Evolutionary conservation across 2,329 filamentous ascomycete species (phyloP), one percentile per base, ranked within the genome.

Genomic region (Zasmidium cellare): DNA sequence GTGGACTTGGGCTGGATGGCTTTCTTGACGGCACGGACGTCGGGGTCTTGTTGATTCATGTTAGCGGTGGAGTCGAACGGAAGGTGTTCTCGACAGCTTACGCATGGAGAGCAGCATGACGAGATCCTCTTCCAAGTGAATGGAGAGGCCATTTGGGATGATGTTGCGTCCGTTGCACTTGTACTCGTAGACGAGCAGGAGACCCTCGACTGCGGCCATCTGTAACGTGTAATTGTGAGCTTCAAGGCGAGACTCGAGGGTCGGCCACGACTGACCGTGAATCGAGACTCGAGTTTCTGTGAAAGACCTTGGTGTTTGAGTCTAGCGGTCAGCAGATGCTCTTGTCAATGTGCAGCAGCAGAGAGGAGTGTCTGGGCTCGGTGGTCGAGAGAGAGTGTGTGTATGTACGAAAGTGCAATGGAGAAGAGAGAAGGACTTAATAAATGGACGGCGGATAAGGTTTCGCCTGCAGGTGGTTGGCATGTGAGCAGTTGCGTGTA

Each of bases 131-230:
- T 64, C 59, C 20, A 46, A 28, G 28, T 63, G 50, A 19, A 58
- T 16, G 5, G 25, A 22, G 22, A 58, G 20, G 49, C 61, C 63
- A 38, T 60, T 52, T 16, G 56, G 60, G 2, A 63, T 53, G 45
- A 63, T 55, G 18, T 59, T 56, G 28, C 53, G 54, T 6, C 60
- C 60, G 18, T 58, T 59, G 46, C 56, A 51, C 49, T 61, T 61
- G 49, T 65, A 56, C 46, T 61, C 63, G 47, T 57, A 57, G 5
- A 55, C 41, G 47, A 63, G 53, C 25, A 41, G n/a, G 19, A 53
- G 16, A 16, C 20, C 3, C 20, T 53, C 31, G n/a, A 3, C 18
- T 11, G 31, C 16, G 24, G 19, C 44, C 50, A 47, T 41, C 46
- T 49, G 22, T 28, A 11, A n/a, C n/a, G 5, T 23, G 46, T 47